phyloP scores from a whole-genome alignment of 257 asterid species.

The Solanum sitiens region DNA sequence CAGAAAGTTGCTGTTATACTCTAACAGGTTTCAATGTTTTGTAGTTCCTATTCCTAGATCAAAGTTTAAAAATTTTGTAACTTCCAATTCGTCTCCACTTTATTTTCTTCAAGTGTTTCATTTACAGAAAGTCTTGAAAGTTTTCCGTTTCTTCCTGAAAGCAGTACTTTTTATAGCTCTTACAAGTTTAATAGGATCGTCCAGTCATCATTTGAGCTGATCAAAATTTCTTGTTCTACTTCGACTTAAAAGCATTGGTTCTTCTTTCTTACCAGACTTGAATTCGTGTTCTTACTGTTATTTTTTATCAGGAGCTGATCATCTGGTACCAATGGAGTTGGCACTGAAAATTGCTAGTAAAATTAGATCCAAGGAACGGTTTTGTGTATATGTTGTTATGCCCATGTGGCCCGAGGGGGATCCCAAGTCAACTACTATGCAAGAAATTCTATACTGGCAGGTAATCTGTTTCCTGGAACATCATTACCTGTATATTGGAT shows the following conservation, averaged over 20 bases:
- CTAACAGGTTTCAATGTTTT: not conserved
- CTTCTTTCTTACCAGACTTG: not conserved
- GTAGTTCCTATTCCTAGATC: not conserved
- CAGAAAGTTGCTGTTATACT: not conserved
- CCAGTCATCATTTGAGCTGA: not conserved
- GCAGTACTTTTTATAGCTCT: not conserved
- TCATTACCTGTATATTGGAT: not conserved
- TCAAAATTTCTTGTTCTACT: not conserved
- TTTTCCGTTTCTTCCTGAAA: not conserved
- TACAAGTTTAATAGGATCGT: not conserved
- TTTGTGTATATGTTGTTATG: constrained; percentile 63
- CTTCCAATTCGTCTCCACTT: not conserved
- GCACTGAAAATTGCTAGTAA: constrained; percentile 64
- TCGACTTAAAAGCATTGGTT: not conserved
- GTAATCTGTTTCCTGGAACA: constrained; percentile 13
- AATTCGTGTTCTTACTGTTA: not conserved
- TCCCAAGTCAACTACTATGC: constrained; percentile 62
- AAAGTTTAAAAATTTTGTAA: not conserved
- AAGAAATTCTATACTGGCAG: constrained; percentile 97
- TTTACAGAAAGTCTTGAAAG: not conserved
- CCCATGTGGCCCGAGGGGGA: constrained; percentile 99
- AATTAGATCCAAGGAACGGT: constrained; percentile 69
- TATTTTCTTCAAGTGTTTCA: not conserved
- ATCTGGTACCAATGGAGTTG: constrained; percentile 79
- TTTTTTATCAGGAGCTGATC: constrained; percentile 66